A percentile compares a stretch with the other conserved stretches of the same genome.
Evolutionary conservation across 2,329 filamentous ascomycete species (phyloP).

Genomic region (Diaporthe sp.): DNA sequence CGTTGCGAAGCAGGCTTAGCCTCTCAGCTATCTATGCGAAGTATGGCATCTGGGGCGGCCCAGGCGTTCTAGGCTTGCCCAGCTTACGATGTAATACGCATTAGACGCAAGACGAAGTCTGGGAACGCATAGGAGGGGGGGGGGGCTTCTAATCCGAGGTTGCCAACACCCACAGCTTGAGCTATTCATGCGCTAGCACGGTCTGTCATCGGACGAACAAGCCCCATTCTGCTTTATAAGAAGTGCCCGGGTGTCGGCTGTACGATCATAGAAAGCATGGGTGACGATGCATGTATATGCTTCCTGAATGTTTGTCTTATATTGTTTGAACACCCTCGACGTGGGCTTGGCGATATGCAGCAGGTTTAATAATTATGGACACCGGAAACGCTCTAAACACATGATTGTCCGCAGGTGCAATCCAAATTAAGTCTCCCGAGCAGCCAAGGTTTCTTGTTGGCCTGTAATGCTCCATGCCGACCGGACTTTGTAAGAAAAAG

Average conservation of each 20-base stretch:
- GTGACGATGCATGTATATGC: background rate
- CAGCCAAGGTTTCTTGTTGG: background rate
- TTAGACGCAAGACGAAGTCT: background rate
- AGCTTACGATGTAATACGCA: background rate
- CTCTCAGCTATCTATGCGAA: background rate
- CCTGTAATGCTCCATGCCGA: background rate
- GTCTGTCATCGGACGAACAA: background rate
- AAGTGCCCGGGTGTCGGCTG: background rate
- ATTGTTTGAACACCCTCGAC: background rate
- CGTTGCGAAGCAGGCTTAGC: background rate
- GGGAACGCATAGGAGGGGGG: background rate
- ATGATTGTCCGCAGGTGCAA: background rate
- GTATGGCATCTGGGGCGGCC: background rate
- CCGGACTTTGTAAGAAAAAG: background rate
- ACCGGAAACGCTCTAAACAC: background rate
- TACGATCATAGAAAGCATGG: background rate
- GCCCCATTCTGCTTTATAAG: background rate
- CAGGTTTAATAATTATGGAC: background rate
- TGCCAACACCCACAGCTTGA: background rate
- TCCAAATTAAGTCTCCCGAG: background rate
- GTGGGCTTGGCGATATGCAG: constrained; percentile 8
- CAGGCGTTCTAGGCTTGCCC: background rate
- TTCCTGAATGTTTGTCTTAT: constrained; percentile 1
- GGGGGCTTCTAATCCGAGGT: background rate
- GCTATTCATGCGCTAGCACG: background rate